Evolutionary conservation across 2,329 filamentous ascomycete species (phyloP).

Genomic region (Botrytis elliptica): DNA sequence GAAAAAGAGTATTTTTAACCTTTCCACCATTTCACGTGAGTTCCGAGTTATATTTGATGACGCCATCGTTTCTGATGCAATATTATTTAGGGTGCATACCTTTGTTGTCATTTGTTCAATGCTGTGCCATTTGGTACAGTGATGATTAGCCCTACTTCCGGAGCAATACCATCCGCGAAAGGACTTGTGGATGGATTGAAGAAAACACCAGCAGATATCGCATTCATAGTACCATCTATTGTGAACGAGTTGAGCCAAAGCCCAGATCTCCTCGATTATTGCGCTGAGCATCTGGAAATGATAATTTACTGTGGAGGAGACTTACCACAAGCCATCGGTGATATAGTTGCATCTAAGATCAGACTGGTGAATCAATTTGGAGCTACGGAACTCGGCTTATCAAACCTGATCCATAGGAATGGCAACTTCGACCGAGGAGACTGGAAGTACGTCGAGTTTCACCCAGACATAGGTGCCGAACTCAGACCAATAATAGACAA

Average conservation of each 20-base stretch:
- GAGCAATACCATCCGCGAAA: slow-evolving; percentile 7
- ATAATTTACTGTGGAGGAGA: slow-evolving; percentile 17
- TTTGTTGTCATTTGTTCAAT: not conserved
- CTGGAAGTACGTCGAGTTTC: slow-evolving; percentile 4
- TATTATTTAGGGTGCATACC: not conserved
- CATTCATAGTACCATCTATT: slow-evolving; percentile 1
- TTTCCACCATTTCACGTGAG: slow-evolving; percentile 14
- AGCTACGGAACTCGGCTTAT: not conserved
- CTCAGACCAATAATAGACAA: not conserved
- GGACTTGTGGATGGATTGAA: not conserved
- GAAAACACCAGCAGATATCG: not conserved
- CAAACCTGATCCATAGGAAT: not conserved
- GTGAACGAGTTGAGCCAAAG: slow-evolving; percentile 10
- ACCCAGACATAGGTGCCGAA: slow-evolving; percentile 39
- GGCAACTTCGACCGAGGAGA: not conserved
- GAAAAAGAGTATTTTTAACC: not conserved
- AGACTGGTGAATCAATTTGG: not conserved
- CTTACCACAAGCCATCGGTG: slow-evolving; percentile 10
- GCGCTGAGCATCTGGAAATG: not conserved
- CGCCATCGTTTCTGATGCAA: not conserved
- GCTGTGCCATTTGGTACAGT: not conserved
- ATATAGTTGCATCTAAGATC: slow-evolving; percentile 13
- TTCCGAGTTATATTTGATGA: not conserved
- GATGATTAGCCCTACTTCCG: slow-evolving; percentile 1
- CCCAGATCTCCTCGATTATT: not conserved